Conservation (phyloP, 202 grass and related monocot genomes). For the Carex arenaria region DNA sequence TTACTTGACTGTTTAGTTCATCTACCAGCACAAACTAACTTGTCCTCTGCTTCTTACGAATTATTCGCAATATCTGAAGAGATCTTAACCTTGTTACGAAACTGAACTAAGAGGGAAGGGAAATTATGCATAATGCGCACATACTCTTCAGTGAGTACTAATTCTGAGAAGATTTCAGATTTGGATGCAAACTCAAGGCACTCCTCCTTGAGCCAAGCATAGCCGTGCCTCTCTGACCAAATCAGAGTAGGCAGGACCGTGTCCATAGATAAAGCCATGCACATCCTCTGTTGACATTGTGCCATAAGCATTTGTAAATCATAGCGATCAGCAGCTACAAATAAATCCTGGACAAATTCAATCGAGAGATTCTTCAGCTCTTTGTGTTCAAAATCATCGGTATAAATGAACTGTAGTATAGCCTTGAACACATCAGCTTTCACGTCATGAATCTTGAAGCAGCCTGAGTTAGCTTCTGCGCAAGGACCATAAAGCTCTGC, state of each 20-base stretch:
- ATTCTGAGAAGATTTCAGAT: slow-evolving; percentile 19
- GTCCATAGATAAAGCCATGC: not conserved
- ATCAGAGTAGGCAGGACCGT: not conserved
- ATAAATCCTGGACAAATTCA: not conserved
- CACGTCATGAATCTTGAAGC: slow-evolving; percentile 1
- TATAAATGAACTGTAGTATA: slow-evolving; percentile 1
- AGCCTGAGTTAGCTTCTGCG: not conserved
- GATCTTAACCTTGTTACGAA: too few relatives aligned
- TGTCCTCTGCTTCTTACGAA: not conserved
- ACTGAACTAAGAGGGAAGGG: not conserved
- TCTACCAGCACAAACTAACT: not conserved
- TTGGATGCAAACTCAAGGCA: slow-evolving; percentile 24
- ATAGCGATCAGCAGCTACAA: not conserved
- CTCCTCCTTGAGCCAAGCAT: slow-evolving; percentile 16
- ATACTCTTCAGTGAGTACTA: slow-evolving; percentile 15
- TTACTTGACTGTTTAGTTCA: not conserved
- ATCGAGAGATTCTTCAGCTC: not conserved
- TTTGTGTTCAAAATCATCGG: not conserved
- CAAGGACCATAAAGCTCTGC: not conserved
- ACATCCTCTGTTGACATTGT: slow-evolving; percentile 11
- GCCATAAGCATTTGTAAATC: not conserved
- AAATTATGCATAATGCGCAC: slow-evolving; percentile 8
- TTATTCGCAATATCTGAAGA: not conserved
- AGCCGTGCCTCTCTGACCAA: slow-evolving; percentile 11
- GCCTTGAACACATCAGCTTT: slow-evolving; percentile 20